Conservation (phyloP, 371 early-diverging fungal genomes). For the Saksenaea oblongispora region DNA sequence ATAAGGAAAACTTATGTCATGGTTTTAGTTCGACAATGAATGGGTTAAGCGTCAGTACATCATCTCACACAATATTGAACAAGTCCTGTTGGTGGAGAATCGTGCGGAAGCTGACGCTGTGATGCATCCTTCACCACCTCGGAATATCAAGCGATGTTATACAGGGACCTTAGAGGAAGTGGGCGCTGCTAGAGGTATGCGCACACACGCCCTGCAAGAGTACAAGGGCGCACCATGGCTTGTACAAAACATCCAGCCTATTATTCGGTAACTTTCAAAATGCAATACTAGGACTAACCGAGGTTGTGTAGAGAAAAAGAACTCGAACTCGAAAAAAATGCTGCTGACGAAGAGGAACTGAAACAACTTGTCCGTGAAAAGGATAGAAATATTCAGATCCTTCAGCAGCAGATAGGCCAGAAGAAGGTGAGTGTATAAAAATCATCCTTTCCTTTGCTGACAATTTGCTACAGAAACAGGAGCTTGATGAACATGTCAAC, state of each 20-base stretch:
- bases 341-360: not conserved
- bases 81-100: slow-evolving; percentile 69
- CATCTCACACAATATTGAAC: slow-evolving; percentile 73
- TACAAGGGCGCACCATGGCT: slow-evolving; percentile 50
- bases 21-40: slow-evolving; percentile 60
- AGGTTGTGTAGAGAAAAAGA: not conserved
- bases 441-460: not conserved
- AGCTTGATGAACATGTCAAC: not conserved
- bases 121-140: slow-evolving; percentile 61
- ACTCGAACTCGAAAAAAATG: not conserved
- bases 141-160: slow-evolving; percentile 71
- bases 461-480: not conserved
- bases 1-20: not conserved
- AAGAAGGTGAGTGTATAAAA: not conserved
- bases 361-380: not conserved
- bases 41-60: slow-evolving; percentile 81
- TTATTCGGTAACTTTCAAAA: slow-evolving; percentile 35
- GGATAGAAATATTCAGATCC: not conserved
- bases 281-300: not conserved
- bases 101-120: slow-evolving; percentile 75
- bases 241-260: slow-evolving; percentile 37
- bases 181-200: slow-evolving; percentile 55
- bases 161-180: slow-evolving; percentile 66
- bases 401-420: not conserved
- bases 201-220: slow-evolving; percentile 36